Conservation (phyloP, 75 land plant genomes). For the Pinus albicaulis region DNA sequence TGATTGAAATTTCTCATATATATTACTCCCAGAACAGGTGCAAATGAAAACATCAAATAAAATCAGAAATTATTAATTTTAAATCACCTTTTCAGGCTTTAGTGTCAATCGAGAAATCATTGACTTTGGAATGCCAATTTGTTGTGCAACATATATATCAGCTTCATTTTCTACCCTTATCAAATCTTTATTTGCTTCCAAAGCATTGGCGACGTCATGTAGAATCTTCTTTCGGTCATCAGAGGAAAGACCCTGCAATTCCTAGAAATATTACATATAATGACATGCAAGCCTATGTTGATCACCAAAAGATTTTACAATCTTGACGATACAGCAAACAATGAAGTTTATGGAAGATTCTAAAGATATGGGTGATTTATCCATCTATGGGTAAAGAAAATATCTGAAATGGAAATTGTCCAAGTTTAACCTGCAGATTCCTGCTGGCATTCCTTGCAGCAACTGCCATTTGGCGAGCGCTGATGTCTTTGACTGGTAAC, state of each 20-base stretch:
- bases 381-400: neutral
- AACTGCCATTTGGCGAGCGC: conserved; percentile 93
- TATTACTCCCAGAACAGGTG: neutral
- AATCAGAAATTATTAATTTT: neutral
- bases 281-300: neutral
- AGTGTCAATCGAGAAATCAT: conserved; percentile 74
- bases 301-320: neutral
- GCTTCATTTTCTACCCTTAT: conserved; percentile 80
- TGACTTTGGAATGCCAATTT: conserved; percentile 67
- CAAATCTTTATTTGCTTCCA: conserved; percentile 60
- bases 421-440: conserved; percentile 60
- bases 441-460: conserved; percentile 89
- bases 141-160: conserved; percentile 73
- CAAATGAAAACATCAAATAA: neutral
- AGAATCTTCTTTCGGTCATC: conserved; percentile 68
- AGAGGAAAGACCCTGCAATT: conserved; percentile 57
- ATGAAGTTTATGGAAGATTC: neutral
- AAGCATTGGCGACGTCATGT: conserved; percentile 75
- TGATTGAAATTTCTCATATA: neutral
- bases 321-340: neutral
- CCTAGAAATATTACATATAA: neutral
- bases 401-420: neutral
- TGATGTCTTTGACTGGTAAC: conserved; percentile 40
- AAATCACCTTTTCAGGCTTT: conserved; percentile 77
- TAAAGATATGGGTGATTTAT: neutral